Percentiles rank a stretch among this genome's conserved stretches.
phyloP scores from a whole-genome alignment of 2,329 filamentous ascomycete genomes.

The Sphaerulina vaccinii region DNA sequence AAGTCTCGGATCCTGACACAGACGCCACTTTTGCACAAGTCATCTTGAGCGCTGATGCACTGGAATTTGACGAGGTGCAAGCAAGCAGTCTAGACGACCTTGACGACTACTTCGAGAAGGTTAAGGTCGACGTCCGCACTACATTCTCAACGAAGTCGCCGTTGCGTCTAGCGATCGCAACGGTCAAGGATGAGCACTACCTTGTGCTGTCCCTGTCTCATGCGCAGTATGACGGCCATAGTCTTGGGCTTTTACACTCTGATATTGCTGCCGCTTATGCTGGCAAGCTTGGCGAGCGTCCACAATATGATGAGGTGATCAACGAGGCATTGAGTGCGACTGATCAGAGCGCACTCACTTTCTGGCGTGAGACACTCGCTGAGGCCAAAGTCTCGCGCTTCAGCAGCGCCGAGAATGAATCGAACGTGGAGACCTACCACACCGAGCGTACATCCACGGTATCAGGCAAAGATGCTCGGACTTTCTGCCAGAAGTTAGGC shows the following conservation, averaged over 20 bases:
- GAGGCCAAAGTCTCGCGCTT: conserved; percentile 48
- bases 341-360: conserved; percentile 52
- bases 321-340: conserved; percentile 52
- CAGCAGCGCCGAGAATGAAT: conserved; percentile 30
- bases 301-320: conserved; percentile 56
- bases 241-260: conserved; percentile 69
- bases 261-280: conserved; percentile 67
- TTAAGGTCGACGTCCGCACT: conserved; percentile 41
- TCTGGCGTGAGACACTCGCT: conserved; percentile 70
- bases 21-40: conserved; percentile 58
- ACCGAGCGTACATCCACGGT: conserved; percentile 49
- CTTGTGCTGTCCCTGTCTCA: conserved; percentile 74
- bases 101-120: conserved; percentile 32
- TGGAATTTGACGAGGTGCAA: conserved; percentile 40
- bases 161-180: conserved; percentile 42
- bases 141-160: conserved; percentile 31
- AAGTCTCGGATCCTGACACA: conserved; percentile 61
- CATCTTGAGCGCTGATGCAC: conserved; percentile 39
- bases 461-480: conserved; percentile 44
- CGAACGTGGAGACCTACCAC: conserved; percentile 39
- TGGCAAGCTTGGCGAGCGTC: conserved; percentile 37
- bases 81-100: conserved; percentile 33
- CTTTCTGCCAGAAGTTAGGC: conserved; percentile 64
- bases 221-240: conserved; percentile 88
- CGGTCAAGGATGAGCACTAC: conserved; percentile 39